Percentiles rank a stretch among this genome's conserved stretches.
These are phyloP conservation scores for Fusarium lateritium DNA, from an alignment of 2,329 filamentous ascomycete genomes.

Conservation along the genomic window DNA sequence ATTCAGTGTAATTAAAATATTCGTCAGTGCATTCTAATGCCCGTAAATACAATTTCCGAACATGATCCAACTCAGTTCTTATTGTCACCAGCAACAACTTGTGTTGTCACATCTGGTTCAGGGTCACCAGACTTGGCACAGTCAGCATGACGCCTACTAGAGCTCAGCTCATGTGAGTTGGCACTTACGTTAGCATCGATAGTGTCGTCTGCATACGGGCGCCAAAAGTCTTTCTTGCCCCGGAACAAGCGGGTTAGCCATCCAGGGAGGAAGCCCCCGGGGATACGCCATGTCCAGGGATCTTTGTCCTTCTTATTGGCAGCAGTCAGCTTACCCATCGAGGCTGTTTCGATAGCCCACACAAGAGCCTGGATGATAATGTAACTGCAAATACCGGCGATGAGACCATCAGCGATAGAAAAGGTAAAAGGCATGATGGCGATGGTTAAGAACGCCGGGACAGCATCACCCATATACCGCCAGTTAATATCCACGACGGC, in stretches of 20 bases:
- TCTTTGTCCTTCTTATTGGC: slow-evolving; percentile 84
- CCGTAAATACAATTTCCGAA: too few species aligned
- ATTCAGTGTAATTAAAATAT: too few species aligned
- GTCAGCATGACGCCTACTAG: slow-evolving; percentile 1
- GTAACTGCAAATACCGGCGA: slow-evolving; percentile 83
- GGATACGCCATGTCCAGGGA: slow-evolving; percentile 82
- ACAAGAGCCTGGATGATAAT: slow-evolving; percentile 80
- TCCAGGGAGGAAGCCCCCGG: slow-evolving; percentile 78
- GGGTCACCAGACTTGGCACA: slow-evolving; percentile 16
- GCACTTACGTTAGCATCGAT: not conserved
- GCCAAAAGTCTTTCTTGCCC: slow-evolving; percentile 10
- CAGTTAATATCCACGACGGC: slow-evolving; percentile 89
- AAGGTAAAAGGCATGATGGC: slow-evolving; percentile 92
- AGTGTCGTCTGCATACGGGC: not conserved
- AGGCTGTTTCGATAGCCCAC: slow-evolving; percentile 76
- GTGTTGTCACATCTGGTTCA: slow-evolving; percentile 1
- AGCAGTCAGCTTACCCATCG: slow-evolving; percentile 64
- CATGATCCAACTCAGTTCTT: not conserved
- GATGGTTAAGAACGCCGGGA: slow-evolving; percentile 88
- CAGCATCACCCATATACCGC: slow-evolving; percentile 85
- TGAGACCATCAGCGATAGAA: slow-evolving; percentile 88
- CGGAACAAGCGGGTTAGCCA: not conserved
- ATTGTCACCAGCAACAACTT: not conserved
- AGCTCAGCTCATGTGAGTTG: slow-evolving; percentile 5
- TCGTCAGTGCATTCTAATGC: too few species aligned